Evolutionary conservation across 345 rosid species (phyloP).

Genomic region (Xanthoceras sorbifolium): DNA sequence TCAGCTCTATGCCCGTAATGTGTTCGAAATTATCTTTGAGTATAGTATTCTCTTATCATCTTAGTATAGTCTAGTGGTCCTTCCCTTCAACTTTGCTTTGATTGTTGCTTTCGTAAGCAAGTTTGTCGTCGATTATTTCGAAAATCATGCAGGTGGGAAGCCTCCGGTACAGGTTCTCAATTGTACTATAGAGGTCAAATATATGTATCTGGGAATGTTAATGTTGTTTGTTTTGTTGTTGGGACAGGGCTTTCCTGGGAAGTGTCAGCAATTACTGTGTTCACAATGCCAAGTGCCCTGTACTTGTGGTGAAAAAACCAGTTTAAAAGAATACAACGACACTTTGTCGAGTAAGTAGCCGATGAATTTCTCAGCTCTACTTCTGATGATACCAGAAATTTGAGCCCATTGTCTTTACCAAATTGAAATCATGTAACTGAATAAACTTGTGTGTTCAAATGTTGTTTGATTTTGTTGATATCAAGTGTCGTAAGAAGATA

Average conservation of each 20-base stretch:
- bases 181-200: not conserved
- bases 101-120: not conserved
- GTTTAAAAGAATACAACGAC: not conserved
- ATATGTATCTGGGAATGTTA: not conserved
- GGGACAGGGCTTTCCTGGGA: conserved; percentile 51
- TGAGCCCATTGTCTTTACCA: not conserved
- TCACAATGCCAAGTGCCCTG: conserved; percentile 53
- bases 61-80: not conserved
- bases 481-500: not conserved
- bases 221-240: not conserved
- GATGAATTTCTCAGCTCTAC: not conserved
- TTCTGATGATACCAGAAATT: not conserved
- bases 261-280: conserved; percentile 55
- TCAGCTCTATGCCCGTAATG: not conserved
- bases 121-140: too few relatives aligned
- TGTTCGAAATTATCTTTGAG: too few relatives aligned
- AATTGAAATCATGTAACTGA: not conserved
- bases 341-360: not conserved
- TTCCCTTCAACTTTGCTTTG: not conserved
- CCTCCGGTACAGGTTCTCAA: not conserved
- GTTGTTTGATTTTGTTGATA: not conserved
- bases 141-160: not conserved
- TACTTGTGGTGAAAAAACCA: conserved; percentile 54
- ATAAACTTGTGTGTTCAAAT: not conserved
- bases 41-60: too few relatives aligned